Base-by-base conservation (phyloP, 495 filamentous ascomycete genomes). In the Podospora pseudocomata region DNA sequence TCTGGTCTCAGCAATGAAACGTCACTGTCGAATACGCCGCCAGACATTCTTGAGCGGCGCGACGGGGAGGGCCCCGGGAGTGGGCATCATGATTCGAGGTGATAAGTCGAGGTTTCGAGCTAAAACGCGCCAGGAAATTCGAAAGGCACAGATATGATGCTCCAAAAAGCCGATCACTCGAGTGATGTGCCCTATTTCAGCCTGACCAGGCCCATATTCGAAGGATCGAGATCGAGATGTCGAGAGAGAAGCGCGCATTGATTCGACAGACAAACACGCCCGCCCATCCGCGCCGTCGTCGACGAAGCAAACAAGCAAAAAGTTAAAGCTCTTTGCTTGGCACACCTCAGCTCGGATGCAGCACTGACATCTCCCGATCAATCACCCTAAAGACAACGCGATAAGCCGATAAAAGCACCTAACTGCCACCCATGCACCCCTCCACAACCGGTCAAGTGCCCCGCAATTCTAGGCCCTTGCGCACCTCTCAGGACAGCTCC, bases 71-170 rank as follows among this genome's bases (percentile, higher is more conserved):
- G 13, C 27, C 28, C 44, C 2, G 16, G 28, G 15, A 27, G 6
- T 3, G 58, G 19, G 59, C 64, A 64, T 26, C 59, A 53, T 44
- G 68, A 66, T 39, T 64, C 67, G 26, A 53, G 27, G 20, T 30
- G 23, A 44, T 65, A 23, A 63, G 44, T 18, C 18, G 39, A 49
- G 39, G 13, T 49, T 13, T 6, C 5, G 39, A 13, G 5, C 15
- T 49, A 5, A 49, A 49, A 49, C 39, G 39, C 39, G 39, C 39
- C 39, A 13, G 39, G 39, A 49, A 49, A 49, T 49, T 49, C 39
- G 13, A 49, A 49, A 18, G 19, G 26, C 18, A 27, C 9, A 19
- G 56, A n/a, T 4, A 13, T 49, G 39, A 49, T 49, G 39, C 39
- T 16, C 39, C 7, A 11, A 49, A 11, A 3, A 3, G 39, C 2